These are phyloP conservation scores for Penicillium sp. DNA, from an alignment of 2,329 filamentous ascomycete genomes.

Conservation along the genomic window DNA sequence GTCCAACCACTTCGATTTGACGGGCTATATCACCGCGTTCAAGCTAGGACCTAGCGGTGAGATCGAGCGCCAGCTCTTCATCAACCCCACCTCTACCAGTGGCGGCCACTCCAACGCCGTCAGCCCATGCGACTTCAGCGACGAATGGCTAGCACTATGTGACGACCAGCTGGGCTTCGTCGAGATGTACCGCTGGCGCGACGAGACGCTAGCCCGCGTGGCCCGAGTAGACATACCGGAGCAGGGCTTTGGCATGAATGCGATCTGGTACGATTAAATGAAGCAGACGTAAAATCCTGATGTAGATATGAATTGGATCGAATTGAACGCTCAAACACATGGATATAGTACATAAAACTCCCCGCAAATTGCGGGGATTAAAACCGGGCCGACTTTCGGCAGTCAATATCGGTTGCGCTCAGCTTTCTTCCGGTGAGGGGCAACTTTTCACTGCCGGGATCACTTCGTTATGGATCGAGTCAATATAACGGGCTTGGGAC, in stretches of 20 bases:
- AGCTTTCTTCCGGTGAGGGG: conserved; percentile 23
- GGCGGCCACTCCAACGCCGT: conserved; percentile 87
- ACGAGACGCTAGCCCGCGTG: conserved; percentile 73
- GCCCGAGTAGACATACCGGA: conserved; percentile 73
- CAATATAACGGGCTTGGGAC: background rate
- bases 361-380: background rate
- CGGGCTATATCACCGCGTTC: conserved; percentile 80
- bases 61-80: conserved; percentile 71
- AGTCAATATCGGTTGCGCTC: conserved; percentile 22
- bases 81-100: conserved; percentile 80
- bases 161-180: conserved; percentile 84
- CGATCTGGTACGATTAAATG: conserved; percentile 79
- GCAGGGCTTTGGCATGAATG: conserved; percentile 93
- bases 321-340: background rate
- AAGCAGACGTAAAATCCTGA: background rate
- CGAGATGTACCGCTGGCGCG: conserved; percentile 81
- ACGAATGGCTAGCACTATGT: conserved; percentile 85
- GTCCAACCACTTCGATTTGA: conserved; percentile 68
- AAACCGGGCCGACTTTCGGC: conserved; percentile 15
- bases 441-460: conserved; percentile 11
- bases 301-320: background rate
- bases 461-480: background rate
- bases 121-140: conserved; percentile 74
- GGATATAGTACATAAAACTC: background rate
- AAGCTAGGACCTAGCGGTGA: conserved; percentile 63